Base-by-base conservation (phyloP, 208 protist species). In the Crithidia acanthocephali region DNA sequence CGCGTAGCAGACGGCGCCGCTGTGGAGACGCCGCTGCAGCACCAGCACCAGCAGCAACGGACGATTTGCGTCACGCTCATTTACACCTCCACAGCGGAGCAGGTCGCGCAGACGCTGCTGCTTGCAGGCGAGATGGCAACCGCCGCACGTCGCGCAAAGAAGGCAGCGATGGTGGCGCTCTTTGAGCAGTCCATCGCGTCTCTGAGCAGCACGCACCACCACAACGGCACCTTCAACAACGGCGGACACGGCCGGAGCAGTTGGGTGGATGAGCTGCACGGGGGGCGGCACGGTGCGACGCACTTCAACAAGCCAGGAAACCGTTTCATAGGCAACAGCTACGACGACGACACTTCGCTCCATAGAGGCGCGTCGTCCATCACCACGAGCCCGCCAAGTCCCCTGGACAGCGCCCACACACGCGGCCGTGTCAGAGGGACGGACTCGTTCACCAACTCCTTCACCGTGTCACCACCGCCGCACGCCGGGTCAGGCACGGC, bases 61-160 rank as follows among this genome's bases (percentile, higher is more conserved):
- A 50, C 28, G 6, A 56, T 77, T n/a, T 77, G 72, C 30, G 65
- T 77, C 18, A 72, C 64, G 30, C 72, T 77, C 23, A 77, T 77
- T 23, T 77, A 77, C 58, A 68, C 58, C 15, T 60, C 72, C 9
- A 72, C 72, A 16, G 65, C 72, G 13, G 72, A 77, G 72, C 47
- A 71, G 44, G 64, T 77, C 18, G 48, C 65, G 42, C 57, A 68
- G 25, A 40, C 72, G 6, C 40, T 77, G 48, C 30, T 71, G 11
- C 47, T 51, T 4, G 72, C 72, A 0, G 6, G 53, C 40, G 44
- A 53, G 32, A 25, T 71, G 42, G 65, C 65, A 0, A 1, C 23
- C 25, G 50, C 65, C 11, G 23, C 22, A 1, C 15, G 27, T 16
- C 16, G 2, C 10, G 40, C 33, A 1, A 44, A 18, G n/a, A 40